Base-by-base conservation (phyloP, 2,329 filamentous ascomycete species). In the Trichophyton equinum region DNA sequence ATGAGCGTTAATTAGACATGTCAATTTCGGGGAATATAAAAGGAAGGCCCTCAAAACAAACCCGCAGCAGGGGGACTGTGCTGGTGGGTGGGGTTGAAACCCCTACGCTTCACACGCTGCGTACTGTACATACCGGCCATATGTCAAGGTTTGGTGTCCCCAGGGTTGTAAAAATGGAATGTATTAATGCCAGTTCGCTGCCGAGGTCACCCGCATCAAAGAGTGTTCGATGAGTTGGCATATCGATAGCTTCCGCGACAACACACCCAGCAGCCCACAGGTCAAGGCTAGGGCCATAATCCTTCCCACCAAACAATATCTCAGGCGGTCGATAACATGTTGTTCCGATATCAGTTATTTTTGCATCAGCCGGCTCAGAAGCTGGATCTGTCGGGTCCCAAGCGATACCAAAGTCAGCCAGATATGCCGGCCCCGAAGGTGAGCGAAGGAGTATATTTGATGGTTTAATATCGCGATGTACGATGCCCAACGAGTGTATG, bases 391-490 rank as follows among this genome's bases (percentile, higher is more conserved):
- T 72, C 2, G 86, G 82, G 65, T 86, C 84, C 91, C 91, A 96
- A 7, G 91, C 84, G 44, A 94, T 95, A 58, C 94, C 92, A 75
- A 99, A 97, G 72, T 99, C 94, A 40, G 89, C 85, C 1, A 99
- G 79, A 66, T 85, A 88, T 2, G 88, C 89, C 3, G 89, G 87
- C 0, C 88, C 88, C 4, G 81, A 76, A 0, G 81, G 76, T 0
- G 85, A 83, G 47, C 81, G 77, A 53, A 96, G 80, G 7, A 96
- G 78, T 40, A 99, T 81, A 59, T 96, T 95, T 0, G 90, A 91
- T 0, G 94, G 94, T 70, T 99, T 99, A 70, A 99, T 78, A 70
- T 99, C 94, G 61, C 94, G 85, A 72, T 99, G 94, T 60, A 99
- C 87, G 62, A 99, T 91, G 6, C 84, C 87, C 25, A 83, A 75